Percentiles rank a stretch among this genome's conserved stretches.
These are phyloP conservation scores for Neurospora sp. DNA, from an alignment of 495 filamentous ascomycete species.

Conservation along the genomic window DNA sequence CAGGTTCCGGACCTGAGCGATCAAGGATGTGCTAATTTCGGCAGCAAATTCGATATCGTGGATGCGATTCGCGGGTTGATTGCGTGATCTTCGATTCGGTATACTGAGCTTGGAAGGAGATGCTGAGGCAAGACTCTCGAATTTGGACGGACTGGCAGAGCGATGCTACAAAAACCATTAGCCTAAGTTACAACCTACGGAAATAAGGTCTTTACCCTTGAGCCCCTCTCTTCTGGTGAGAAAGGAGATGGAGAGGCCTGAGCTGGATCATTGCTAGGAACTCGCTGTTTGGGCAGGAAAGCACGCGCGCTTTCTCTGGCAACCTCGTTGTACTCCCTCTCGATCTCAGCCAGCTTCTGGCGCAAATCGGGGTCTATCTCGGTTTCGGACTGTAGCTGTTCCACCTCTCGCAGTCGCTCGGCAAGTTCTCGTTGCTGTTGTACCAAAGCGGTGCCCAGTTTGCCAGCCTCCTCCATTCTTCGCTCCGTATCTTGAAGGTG, in stretches of 20 bases:
- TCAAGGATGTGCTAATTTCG: slow-evolving; percentile 83
- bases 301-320: slow-evolving; percentile 81
- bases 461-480: slow-evolving; percentile 81
- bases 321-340: slow-evolving; percentile 92
- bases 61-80: slow-evolving; percentile 74
- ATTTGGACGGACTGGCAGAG: slow-evolving; percentile 65
- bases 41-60: slow-evolving; percentile 95
- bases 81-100: slow-evolving; percentile 74
- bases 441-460: slow-evolving; percentile 73
- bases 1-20: slow-evolving; percentile 80
- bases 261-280: slow-evolving; percentile 52
- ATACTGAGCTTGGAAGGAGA: slow-evolving; percentile 87
- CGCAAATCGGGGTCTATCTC: slow-evolving; percentile 78
- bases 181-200: not conserved
- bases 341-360: slow-evolving; percentile 73
- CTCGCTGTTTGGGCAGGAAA: slow-evolving; percentile 75
- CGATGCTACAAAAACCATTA: slow-evolving; percentile 36
- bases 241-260: slow-evolving; percentile 48
- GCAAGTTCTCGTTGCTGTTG: slow-evolving; percentile 73
- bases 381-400: slow-evolving; percentile 65
- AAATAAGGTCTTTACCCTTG: slow-evolving; percentile 35
- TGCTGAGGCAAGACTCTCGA: slow-evolving; percentile 71
- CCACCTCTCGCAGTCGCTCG: slow-evolving; percentile 74
- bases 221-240: slow-evolving; percentile 41
- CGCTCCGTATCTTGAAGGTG: slow-evolving; percentile 87